Conservation (phyloP, 2,329 filamentous ascomycete species). For the Pestalotiopsis sp. region DNA sequence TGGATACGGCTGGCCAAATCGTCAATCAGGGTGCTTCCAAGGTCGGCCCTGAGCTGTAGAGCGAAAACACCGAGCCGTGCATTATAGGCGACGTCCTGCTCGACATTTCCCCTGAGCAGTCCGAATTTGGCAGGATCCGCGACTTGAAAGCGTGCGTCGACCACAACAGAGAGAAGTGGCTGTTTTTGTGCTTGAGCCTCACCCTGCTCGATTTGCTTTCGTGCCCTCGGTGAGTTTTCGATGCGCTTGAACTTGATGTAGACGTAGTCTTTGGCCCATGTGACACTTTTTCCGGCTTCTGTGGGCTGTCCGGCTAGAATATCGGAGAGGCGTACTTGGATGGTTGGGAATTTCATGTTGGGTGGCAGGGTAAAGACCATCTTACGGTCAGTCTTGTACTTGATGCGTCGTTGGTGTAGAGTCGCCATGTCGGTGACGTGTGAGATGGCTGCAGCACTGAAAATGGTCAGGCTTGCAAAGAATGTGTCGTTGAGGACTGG, state of each 20-base stretch:
- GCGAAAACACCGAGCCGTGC: constrained; percentile 63
- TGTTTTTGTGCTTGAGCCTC: constrained; percentile 20
- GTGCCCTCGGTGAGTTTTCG: constrained; percentile 24
- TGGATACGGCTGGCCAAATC: constrained; percentile 63
- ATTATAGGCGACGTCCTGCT: constrained; percentile 66
- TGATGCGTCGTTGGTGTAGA: constrained; percentile 47
- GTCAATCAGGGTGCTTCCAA: constrained; percentile 62
- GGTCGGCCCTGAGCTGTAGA: constrained; percentile 59
- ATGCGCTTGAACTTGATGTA: constrained; percentile 59
- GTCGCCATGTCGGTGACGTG: constrained; percentile 53
- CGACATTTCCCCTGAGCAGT: constrained; percentile 57
- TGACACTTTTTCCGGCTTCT: constrained; percentile 25
- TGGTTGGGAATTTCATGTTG: constrained; percentile 49
- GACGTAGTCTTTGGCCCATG: constrained; percentile 64
- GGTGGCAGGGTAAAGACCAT: constrained; percentile 42
- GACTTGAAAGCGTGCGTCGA: constrained; percentile 59
- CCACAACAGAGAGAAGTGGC: constrained; percentile 40
- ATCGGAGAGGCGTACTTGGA: constrained; percentile 53
- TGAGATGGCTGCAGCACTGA: constrained; percentile 53
- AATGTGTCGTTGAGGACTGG: constrained; percentile 51
- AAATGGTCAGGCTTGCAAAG: constrained; percentile 55
- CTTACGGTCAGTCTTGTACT: constrained; percentile 36
- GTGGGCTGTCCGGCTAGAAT: constrained; percentile 31
- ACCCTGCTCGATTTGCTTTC: constrained; percentile 12
- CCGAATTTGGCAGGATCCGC: constrained; percentile 56